Base-by-base conservation (phyloP, 2,329 filamentous ascomycete species). In the Fusarium sororula region DNA sequence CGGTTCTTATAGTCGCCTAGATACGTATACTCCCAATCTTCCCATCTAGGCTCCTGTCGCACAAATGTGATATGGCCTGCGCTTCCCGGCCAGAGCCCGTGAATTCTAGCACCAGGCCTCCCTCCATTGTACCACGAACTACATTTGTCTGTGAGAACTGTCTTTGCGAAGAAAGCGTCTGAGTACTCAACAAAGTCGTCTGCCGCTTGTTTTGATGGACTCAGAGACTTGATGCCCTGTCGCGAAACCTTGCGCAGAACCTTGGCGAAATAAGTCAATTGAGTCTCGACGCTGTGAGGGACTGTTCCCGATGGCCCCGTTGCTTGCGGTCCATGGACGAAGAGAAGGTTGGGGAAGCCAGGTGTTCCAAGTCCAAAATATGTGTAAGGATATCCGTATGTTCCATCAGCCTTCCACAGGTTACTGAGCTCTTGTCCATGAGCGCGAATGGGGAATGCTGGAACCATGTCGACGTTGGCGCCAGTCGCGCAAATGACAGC, bases 71-170 rank as follows among this genome's bases (percentile, higher is more conserved):
- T 82, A 74, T 92, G 90, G 0, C 87, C 84, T 3, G 90, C 91
- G 73, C 90, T 92, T 0, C 92, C 92, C 0, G 92, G 92, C 88
- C 92, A 94, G 12, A 93, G 78, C 0, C 91, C 92, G 70, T 93
- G 90, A 30, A 94, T 90, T 8, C 91, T 83, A 0, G 85, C 87
- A 0, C 91, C 91, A 0, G 91, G 87, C 11, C 82, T 82, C 0
- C 90, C 90, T 18, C 92, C 90, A 68, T 94, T 94, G 67, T 92
- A 92, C 92, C 92, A 94, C 0, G 89, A 92, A 45, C 88, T 90
- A 79, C 92, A 94, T 63, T 89, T 88, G 59, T 91, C 89, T 0
- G 86, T 85, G 63, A 91, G 80, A 4, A 90, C 88, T 0, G 88
- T 90, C 28, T 81, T 85, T 0, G 82, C 79, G 75, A 90, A 90